phyloP scores from a whole-genome alignment of 148 eudicot genomes.

The Fallopia convolvulus region DNA sequence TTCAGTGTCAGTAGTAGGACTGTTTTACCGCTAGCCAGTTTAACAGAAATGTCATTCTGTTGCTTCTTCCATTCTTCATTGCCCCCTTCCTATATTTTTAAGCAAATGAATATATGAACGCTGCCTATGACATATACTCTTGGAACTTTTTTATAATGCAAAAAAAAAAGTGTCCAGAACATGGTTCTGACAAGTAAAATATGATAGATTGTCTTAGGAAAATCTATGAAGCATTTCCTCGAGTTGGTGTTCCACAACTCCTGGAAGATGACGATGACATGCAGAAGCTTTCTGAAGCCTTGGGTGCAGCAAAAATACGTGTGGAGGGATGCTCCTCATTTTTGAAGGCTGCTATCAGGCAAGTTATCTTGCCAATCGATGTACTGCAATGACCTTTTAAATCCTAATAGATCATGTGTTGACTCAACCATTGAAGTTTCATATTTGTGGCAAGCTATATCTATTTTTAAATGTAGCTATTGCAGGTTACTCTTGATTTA shows the following conservation, averaged over 20 bases:
- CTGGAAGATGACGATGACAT: slow-evolving; percentile 79
- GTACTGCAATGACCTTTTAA: background rate
- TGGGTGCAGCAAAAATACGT: slow-evolving; percentile 84
- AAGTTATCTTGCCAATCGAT: slow-evolving; percentile 16
- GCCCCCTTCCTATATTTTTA: background rate
- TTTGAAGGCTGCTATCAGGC: slow-evolving; percentile 83
- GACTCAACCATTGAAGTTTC: background rate
- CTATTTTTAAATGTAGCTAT: background rate
- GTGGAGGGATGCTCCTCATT: slow-evolving; percentile 85
- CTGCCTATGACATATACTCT: background rate
- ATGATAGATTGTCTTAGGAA: slow-evolving; percentile 67
- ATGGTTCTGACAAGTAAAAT: slow-evolving; percentile 21
- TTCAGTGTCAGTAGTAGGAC: background rate
- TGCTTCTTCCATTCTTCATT: background rate
- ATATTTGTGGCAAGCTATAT: slow-evolving; percentile 2
- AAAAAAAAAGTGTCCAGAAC: background rate
- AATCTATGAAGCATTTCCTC: slow-evolving; percentile 77
- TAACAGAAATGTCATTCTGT: background rate
- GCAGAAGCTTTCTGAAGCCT: slow-evolving; percentile 76
- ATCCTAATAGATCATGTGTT: background rate
- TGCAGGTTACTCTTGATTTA: background rate
- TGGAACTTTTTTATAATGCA: background rate
- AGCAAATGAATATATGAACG: background rate
- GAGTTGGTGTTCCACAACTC: slow-evolving; percentile 59
- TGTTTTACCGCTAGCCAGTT: background rate